Percentiles rank a stretch among this genome's conserved stretches.
Evolutionary conservation across 306 rosid genomes (phyloP).

Genomic region (Begonia fuchsioides): DNA sequence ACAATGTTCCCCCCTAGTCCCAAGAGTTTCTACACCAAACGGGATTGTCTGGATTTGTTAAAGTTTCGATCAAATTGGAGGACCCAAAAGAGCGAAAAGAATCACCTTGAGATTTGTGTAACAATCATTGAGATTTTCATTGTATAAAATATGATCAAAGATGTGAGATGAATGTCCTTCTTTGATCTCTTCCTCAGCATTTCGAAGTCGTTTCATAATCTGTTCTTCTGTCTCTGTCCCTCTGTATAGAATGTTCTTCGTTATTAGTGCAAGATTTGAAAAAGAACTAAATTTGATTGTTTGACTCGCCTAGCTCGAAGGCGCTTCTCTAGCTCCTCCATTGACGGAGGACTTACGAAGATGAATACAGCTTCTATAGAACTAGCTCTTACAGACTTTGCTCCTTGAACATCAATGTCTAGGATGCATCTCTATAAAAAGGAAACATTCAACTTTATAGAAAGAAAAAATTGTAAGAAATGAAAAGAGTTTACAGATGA

Average conservation of each 20-base stretch:
- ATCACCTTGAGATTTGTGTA: constrained; percentile 60
- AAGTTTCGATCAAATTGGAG: not conserved
- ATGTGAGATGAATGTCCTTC: constrained; percentile 58
- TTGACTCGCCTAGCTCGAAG: constrained; percentile 74
- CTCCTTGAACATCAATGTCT: constrained; percentile 99
- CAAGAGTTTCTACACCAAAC: constrained; percentile 41
- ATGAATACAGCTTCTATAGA: constrained; percentile 74
- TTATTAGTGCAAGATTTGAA: not conserved
- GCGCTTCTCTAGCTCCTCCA: constrained; percentile 88
- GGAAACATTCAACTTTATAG: constrained; percentile 8
- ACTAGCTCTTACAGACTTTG: constrained; percentile 65
- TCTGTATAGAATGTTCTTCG: constrained; percentile 29
- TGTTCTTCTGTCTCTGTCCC: constrained; percentile 94
- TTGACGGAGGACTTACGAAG: constrained; percentile 76
- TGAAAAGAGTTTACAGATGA: not conserved
- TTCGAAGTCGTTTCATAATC: constrained; percentile 60
- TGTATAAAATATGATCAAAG: constrained; percentile 55
- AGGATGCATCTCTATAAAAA: constrained; percentile 75
- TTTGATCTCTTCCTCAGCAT: constrained; percentile 73
- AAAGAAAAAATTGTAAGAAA: constrained; percentile 1
- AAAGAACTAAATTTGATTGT: constrained; percentile 9
- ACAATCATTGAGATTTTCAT: constrained; percentile 69
- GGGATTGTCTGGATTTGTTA: too few species aligned
- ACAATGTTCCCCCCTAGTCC: constrained; percentile 42
- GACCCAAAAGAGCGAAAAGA: not conserved